A percentile compares a stretch with the other conserved stretches of the same genome.
Conservation (phyloP, 495 filamentous ascomycete species). For the Neurospora sp. region DNA sequence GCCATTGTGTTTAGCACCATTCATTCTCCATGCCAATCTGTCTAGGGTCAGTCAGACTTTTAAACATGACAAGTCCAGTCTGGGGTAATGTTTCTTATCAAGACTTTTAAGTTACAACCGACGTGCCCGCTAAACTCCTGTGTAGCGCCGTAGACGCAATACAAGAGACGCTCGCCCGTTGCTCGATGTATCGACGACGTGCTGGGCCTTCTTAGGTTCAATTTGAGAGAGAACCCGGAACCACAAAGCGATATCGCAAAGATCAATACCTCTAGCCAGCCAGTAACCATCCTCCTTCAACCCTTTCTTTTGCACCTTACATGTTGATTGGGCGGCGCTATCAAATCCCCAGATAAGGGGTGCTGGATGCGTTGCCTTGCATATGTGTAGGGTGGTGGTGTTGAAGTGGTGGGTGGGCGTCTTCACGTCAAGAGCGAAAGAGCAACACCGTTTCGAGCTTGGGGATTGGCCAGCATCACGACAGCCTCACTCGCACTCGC, state of each 20-base stretch:
- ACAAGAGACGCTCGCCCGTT: neutral
- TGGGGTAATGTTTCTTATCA: neutral
- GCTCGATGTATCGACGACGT: neutral
- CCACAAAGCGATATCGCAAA: neutral
- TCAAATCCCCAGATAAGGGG: neutral
- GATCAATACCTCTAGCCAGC: neutral
- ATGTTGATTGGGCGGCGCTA: neutral
- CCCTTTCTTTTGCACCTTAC: neutral
- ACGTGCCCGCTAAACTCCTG: neutral
- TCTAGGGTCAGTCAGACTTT: neutral
- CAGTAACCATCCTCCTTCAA: neutral
- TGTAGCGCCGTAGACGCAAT: neutral
- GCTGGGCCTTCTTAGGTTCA: neutral
- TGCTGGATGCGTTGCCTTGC: neutral
- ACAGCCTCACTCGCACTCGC: neutral
- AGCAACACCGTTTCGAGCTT: neutral
- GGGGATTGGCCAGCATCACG: neutral
- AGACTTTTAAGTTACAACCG: neutral
- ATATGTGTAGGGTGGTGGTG: neutral
- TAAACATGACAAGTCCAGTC: neutral
- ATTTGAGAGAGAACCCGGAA: neutral
- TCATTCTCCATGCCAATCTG: neutral
- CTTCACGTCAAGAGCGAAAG: neutral
- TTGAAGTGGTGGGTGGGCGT: neutral
- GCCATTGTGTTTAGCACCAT: neutral